These are phyloP conservation scores for Chionographis japonica DNA, from an alignment of 106 monocot species.

Conservation along the genomic window DNA sequence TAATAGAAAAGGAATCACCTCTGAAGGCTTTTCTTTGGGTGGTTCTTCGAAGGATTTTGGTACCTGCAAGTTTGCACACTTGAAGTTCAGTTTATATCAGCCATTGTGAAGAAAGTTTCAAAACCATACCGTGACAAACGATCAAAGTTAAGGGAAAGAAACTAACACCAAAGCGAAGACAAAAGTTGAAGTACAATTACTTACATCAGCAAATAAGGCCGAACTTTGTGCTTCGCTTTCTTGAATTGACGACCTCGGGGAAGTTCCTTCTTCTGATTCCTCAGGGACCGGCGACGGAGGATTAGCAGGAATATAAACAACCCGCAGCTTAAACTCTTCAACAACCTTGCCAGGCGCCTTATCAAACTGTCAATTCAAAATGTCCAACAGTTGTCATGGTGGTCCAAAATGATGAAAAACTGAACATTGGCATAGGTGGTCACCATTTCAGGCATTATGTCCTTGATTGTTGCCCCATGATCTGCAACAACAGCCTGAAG, in stretches of 20 bases:
- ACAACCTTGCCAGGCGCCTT: constrained; percentile 70
- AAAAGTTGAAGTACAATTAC: background rate
- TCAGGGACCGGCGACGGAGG: constrained; percentile 87
- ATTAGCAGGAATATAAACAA: constrained; percentile 75
- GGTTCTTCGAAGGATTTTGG: constrained; percentile 46
- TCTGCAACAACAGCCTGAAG: constrained; percentile 62
- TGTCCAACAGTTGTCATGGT: background rate
- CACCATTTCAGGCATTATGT: constrained; percentile 77
- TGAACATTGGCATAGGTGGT: background rate
- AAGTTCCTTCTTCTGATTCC: constrained; percentile 80
- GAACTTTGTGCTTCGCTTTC: constrained; percentile 52
- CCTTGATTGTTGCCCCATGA: constrained; percentile 49
- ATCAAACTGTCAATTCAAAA: constrained; percentile 53
- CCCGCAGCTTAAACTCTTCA: constrained; percentile 72
- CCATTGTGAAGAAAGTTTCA: background rate
- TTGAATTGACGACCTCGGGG: constrained; percentile 44
- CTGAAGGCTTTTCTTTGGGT: constrained; percentile 32
- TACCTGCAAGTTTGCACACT: constrained; percentile 31
- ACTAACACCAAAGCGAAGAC: background rate
- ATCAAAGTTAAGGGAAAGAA: background rate
- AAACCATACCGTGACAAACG: background rate
- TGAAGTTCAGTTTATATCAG: background rate
- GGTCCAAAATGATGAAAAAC: background rate
- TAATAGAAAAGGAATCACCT: constrained; percentile 23
- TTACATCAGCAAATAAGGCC: constrained; percentile 61